These are phyloP conservation scores for Sporobolomyces phaffii DNA, from an alignment of 768 basidiomycete genomes.

Conservation along the genomic window DNA sequence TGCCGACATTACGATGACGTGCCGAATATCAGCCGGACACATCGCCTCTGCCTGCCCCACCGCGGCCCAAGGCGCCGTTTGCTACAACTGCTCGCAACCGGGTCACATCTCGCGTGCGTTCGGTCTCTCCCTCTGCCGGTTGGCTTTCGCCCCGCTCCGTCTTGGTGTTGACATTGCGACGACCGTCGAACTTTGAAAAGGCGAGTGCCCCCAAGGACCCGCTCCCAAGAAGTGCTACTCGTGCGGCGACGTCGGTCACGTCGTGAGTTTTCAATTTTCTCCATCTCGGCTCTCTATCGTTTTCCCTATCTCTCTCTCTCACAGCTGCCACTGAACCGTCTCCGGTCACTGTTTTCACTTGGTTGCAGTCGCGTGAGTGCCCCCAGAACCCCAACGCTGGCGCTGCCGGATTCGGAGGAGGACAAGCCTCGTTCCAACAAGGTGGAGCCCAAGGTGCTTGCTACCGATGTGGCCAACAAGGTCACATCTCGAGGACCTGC, in stretches of 20 bases:
- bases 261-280: conserved; percentile 53
- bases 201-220: conserved; percentile 60
- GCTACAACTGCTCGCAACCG: conserved; percentile 46
- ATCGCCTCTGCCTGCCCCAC: conserved; percentile 30
- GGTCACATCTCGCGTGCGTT: conserved; percentile 39
- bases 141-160: too few species aligned
- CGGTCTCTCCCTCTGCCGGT: too few species aligned
- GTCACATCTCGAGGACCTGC: conserved; percentile 78
- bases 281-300: not conserved
- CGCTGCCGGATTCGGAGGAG: conserved; percentile 26
- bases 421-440: conserved; percentile 35
- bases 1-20: not conserved
- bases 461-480: conserved; percentile 76
- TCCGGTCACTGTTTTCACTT: conserved; percentile 7
- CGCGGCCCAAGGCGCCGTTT: conserved; percentile 43
- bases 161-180: conserved; percentile 43
- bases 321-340: too few species aligned
- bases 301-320: not conserved
- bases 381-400: conserved; percentile 50
- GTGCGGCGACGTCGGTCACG: conserved; percentile 71
- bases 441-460: conserved; percentile 56
- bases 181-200: conserved; percentile 47
- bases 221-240: conserved; percentile 80
- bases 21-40: conserved; percentile 27
- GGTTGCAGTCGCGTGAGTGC: conserved; percentile 68